These are phyloP conservation scores for Trichoderma virens DNA, from an alignment of 495 filamentous ascomycete genomes.

Conservation along the genomic window DNA sequence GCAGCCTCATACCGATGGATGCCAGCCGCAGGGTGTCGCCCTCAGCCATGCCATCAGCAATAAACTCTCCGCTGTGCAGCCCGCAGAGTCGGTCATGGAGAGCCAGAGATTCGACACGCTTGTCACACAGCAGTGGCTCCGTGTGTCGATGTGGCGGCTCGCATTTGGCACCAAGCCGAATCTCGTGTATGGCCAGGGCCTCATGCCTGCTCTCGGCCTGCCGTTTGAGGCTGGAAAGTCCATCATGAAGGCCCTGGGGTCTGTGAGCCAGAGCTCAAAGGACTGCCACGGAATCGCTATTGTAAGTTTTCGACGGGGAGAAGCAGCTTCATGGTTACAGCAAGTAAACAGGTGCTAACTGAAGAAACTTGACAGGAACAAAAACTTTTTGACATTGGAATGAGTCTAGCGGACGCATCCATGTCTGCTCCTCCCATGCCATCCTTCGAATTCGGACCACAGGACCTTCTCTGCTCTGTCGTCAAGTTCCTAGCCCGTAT, in stretches of 20 bases:
- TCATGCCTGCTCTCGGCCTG: not conserved
- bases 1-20: not conserved
- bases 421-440: not conserved
- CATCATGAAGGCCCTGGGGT: not conserved
- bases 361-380: not conserved
- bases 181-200: not conserved
- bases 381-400: conserved; percentile 7
- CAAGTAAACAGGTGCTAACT: not conserved
- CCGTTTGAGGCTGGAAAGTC: conserved; percentile 1
- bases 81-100: not conserved
- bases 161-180: not conserved
- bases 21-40: not conserved
- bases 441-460: not conserved
- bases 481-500: not conserved
- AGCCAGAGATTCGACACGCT: conserved; percentile 6
- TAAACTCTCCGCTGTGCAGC: conserved; percentile 3
- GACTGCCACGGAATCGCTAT: conserved; percentile 8
- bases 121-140: conserved; percentile 8
- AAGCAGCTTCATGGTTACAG: too few relatives aligned
- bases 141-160: not conserved
- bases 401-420: not conserved
- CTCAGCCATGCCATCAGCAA: not conserved
- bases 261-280: conserved; percentile 5
- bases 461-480: not conserved
- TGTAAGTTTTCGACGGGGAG: not conserved